Conservation (phyloP, 352 stramenopile species). For the Phytophthora fragariae region DNA sequence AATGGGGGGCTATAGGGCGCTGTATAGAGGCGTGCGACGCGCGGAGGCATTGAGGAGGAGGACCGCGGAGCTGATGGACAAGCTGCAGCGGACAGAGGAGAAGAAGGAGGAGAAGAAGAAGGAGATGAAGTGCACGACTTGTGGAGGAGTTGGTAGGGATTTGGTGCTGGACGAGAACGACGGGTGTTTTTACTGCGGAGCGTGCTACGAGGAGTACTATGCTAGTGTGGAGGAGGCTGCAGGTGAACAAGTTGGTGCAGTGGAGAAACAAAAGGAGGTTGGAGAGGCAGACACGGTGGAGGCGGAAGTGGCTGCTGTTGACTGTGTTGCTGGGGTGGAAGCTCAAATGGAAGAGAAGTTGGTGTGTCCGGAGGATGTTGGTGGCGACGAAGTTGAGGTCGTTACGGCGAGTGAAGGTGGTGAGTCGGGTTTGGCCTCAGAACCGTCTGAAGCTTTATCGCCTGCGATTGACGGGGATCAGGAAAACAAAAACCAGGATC, state of each 20-base stretch:
- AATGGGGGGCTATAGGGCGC: constrained; percentile 29
- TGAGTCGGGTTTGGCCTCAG: not conserved
- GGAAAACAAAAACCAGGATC: constrained; percentile 4
- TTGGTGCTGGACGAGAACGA: constrained; percentile 71
- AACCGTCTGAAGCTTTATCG: not conserved
- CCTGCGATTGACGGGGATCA: not conserved
- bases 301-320: not conserved
- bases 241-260: not conserved
- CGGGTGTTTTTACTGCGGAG: constrained; percentile 70
- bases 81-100: constrained; percentile 12
- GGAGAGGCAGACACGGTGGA: not conserved
- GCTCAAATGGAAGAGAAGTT: not conserved
- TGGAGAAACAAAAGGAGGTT: not conserved
- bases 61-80: constrained; percentile 24
- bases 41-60: constrained; percentile 28
- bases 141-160: constrained; percentile 27
- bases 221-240: constrained; percentile 8
- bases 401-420: not conserved
- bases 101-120: not conserved
- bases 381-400: not conserved
- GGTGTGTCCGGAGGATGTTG: not conserved
- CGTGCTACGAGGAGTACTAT: constrained; percentile 80
- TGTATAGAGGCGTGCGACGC: constrained; percentile 40
- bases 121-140: constrained; percentile 60
- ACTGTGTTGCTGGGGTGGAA: not conserved